phyloP scores from a whole-genome alignment of 257 asterid genomes.

The Solanum gracilifrons region DNA sequence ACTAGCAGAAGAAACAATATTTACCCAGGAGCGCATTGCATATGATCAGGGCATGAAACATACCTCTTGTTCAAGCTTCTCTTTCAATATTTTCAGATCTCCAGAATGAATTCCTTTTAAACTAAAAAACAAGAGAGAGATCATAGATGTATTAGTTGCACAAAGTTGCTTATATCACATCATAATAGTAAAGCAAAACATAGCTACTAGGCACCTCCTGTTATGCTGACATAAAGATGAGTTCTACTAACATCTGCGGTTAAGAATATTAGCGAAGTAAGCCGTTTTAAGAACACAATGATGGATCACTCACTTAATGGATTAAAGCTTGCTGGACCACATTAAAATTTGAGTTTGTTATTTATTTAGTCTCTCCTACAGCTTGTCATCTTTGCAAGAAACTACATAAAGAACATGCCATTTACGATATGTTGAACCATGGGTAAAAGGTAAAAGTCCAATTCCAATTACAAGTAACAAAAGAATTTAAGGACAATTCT shows the following conservation, averaged over 20 bases:
- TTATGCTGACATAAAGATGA: background rate
- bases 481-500: background rate
- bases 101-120: conserved; percentile 57
- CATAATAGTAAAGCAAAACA: background rate
- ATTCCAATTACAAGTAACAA: background rate
- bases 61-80: conserved; percentile 84
- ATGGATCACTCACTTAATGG: background rate
- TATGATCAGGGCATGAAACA: background rate
- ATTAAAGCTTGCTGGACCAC: background rate
- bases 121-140: conserved; percentile 30
- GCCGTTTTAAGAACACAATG: background rate
- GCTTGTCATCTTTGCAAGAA: background rate
- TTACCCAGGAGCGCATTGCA: background rate
- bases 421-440: background rate
- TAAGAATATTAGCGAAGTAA: background rate
- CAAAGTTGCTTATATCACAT: background rate
- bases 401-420: background rate
- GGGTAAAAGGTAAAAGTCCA: background rate
- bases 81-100: conserved; percentile 67
- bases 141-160: background rate
- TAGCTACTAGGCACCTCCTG: background rate
- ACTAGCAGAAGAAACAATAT: background rate
- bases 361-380: background rate
- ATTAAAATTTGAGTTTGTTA: background rate
- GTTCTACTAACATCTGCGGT: background rate